Conservation (phyloP, 2,329 filamentous ascomycete species). For the Exophiala viscosa region DNA sequence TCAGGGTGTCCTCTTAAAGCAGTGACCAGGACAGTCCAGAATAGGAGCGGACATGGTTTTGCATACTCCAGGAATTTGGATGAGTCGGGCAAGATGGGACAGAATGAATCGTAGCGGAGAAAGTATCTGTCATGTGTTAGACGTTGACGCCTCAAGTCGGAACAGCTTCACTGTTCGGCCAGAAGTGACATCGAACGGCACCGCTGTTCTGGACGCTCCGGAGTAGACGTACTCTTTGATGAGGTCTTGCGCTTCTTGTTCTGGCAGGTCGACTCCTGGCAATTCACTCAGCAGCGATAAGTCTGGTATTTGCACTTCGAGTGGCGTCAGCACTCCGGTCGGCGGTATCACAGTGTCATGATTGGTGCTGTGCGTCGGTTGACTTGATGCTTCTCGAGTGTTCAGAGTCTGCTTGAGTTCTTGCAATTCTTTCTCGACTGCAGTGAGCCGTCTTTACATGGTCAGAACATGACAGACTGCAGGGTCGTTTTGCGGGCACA, state of each 20-base stretch:
- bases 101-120: background rate
- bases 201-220: too few relatives aligned
- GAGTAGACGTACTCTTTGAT: background rate
- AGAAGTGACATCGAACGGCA: background rate
- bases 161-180: background rate
- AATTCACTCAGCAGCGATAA: background rate
- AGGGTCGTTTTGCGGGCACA: too few relatives aligned
- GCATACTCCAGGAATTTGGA: background rate
- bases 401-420: background rate
- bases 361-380: background rate
- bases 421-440: constrained; percentile 1
- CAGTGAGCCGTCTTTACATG: background rate
- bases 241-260: background rate
- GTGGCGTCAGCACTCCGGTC: background rate
- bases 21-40: constrained; percentile 25
- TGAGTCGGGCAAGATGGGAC: background rate
- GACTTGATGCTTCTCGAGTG: background rate
- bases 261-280: background rate
- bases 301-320: background rate
- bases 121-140: background rate
- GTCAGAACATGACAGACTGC: background rate
- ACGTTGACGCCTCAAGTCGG: background rate
- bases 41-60: constrained; percentile 15
- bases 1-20: constrained; percentile 1
- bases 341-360: background rate